phyloP scores from a whole-genome alignment of 495 filamentous ascomycete genomes.

The Talaromyces thailandensis region DNA sequence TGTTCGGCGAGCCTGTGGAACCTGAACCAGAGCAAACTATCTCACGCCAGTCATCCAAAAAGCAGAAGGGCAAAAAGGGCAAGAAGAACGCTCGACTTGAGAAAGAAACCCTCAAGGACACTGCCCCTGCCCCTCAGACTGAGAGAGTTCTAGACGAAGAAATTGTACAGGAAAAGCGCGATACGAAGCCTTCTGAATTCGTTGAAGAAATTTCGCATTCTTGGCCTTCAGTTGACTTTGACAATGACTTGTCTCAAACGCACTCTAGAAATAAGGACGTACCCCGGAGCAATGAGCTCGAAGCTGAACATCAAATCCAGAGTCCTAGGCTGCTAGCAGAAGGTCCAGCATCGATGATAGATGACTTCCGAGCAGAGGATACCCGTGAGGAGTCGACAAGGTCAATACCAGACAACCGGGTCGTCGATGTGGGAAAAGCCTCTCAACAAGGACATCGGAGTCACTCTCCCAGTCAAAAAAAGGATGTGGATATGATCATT shows the following conservation, averaged over 20 bases:
- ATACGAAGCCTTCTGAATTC: background rate
- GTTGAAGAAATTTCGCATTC: background rate
- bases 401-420: background rate
- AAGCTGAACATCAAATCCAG: background rate
- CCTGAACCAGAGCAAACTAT: conserved; percentile 6
- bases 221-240: conserved; percentile 5
- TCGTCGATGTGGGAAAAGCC: background rate
- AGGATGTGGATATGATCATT: conserved; percentile 4
- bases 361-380: background rate
- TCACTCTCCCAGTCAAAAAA: background rate
- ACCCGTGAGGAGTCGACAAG: background rate
- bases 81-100: conserved; percentile 13
- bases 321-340: background rate
- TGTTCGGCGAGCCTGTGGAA: conserved; percentile 7
- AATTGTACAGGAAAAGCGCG: background rate
- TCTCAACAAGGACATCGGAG: background rate
- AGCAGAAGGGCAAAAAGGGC: conserved; percentile 27
- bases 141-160: conserved; percentile 1
- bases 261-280: background rate
- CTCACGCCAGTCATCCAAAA: conserved; percentile 25
- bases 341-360: background rate
- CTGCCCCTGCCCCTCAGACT: background rate
- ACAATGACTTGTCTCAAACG: background rate
- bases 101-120: background rate
- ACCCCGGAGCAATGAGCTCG: background rate